A percentile compares a stretch with the other conserved stretches of the same genome.
Evolutionary conservation across 2,329 filamentous ascomycete species (phyloP).

Genomic region (Epichloe hybrida): DNA sequence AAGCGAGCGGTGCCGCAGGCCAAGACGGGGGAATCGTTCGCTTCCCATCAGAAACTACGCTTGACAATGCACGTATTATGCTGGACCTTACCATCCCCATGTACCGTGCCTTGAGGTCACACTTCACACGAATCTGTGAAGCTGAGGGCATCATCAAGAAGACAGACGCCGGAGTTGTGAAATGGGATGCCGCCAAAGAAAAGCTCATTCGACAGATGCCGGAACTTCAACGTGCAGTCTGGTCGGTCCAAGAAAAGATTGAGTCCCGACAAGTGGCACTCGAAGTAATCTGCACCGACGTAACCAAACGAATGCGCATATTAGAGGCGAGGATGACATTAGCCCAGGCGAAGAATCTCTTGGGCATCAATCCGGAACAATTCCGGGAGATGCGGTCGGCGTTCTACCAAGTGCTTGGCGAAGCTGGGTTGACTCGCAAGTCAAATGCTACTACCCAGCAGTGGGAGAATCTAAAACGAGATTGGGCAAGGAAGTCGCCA

Average conservation of each 20-base stretch:
- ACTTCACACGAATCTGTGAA: conserved; percentile 58
- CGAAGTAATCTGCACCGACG: conserved; percentile 68
- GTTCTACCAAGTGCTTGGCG: conserved; percentile 52
- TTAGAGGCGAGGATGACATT: conserved; percentile 54
- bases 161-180: conserved; percentile 56
- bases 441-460: conserved; percentile 57
- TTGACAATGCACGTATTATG: conserved; percentile 63
- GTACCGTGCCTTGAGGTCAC: conserved; percentile 51
- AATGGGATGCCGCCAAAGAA: conserved; percentile 60
- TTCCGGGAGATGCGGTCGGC: conserved; percentile 47
- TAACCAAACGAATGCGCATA: conserved; percentile 65
- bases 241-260: conserved; percentile 39
- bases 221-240: conserved; percentile 50
- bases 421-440: conserved; percentile 57
- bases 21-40: conserved; percentile 55
- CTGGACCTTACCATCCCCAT: conserved; percentile 48
- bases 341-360: conserved; percentile 54
- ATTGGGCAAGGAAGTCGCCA: conserved; percentile 49
- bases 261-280: conserved; percentile 55
- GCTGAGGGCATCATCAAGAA: conserved; percentile 59
- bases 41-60: conserved; percentile 71
- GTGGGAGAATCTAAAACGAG: conserved; percentile 56
- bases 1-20: conserved; percentile 44
- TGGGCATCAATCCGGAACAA: conserved; percentile 30
- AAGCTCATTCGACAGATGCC: conserved; percentile 49